These are phyloP conservation scores for Pachyrhizus erosus DNA, from an alignment of 306 rosid species.

Conservation along the genomic window DNA sequence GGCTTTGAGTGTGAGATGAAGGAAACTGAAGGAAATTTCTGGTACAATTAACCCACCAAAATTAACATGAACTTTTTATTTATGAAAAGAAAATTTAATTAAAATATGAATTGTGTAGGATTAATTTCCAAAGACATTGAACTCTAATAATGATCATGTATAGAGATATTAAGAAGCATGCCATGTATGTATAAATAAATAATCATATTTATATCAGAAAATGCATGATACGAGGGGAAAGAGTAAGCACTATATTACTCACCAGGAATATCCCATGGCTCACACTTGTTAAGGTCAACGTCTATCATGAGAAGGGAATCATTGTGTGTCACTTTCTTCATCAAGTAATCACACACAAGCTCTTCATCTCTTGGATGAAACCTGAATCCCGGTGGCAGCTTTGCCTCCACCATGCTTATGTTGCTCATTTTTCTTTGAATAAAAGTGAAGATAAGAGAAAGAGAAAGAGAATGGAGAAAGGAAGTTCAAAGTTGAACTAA, in stretches of 20 bases:
- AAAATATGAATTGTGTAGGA: not conserved
- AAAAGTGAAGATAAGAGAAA: not conserved
- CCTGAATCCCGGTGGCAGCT: slow-evolving; percentile 90
- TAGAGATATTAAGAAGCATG: not conserved
- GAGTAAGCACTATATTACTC: slow-evolving; percentile 33
- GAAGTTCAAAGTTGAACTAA: slow-evolving; percentile 21
- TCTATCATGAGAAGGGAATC: slow-evolving; percentile 74
- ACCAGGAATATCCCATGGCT: slow-evolving; percentile 99
- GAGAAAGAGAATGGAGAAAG: not conserved
- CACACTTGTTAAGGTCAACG: slow-evolving; percentile 95
- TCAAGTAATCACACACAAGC: slow-evolving; percentile 84
- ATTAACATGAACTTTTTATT: too few species aligned
- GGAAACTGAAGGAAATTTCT: not conserved
- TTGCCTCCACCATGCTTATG: slow-evolving; percentile 88
- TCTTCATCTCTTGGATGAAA: slow-evolving; percentile 97
- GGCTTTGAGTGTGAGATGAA: not conserved
- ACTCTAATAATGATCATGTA: not conserved
- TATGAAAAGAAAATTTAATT: not conserved
- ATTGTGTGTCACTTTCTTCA: slow-evolving; percentile 64
- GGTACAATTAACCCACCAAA: not conserved
- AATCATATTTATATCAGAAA: not conserved
- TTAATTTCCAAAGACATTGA: not conserved
- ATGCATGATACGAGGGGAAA: slow-evolving; percentile 20
- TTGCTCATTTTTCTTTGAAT: slow-evolving; percentile 58
- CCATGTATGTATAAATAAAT: not conserved